Percentiles rank a stretch among this genome's conserved stretches.
These are phyloP conservation scores for Coelastrella sp. DNA, from an alignment of 139 green algal species.

Conservation along the genomic window DNA sequence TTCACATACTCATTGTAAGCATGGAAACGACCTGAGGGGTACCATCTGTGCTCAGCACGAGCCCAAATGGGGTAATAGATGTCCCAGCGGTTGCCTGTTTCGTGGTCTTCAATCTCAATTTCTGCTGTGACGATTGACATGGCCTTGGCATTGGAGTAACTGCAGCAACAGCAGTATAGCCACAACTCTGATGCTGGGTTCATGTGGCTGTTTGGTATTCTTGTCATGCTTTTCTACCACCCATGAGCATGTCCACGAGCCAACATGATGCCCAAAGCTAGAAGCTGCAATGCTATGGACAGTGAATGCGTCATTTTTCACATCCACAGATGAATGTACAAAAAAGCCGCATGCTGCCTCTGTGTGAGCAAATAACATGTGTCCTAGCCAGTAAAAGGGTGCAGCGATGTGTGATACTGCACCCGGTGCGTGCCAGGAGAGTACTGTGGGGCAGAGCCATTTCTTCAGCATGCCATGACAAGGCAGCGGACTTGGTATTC, in stretches of 20 bases:
- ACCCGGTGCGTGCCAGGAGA: neutral
- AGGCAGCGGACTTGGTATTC: constrained; percentile 18
- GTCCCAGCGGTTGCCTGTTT: constrained; percentile 35
- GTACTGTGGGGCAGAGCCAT: constrained; percentile 16
- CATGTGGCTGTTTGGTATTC: too few species aligned
- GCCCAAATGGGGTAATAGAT: constrained; percentile 36
- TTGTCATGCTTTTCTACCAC: too few species aligned
- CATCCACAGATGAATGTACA: too few species aligned
- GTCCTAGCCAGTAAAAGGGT: neutral
- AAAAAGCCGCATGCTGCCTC: too few species aligned
- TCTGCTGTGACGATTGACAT: constrained; percentile 33
- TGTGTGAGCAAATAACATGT: neutral
- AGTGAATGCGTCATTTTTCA: too few species aligned
- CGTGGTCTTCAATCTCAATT: constrained; percentile 33
- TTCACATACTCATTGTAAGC: constrained; percentile 46
- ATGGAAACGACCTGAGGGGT: constrained; percentile 28
- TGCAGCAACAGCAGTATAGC: constrained; percentile 16
- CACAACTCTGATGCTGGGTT: neutral
- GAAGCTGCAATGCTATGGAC: too few species aligned
- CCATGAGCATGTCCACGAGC: too few species aligned
- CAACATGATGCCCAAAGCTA: too few species aligned
- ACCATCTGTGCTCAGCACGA: constrained; percentile 40
- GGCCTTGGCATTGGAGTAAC: constrained; percentile 30
- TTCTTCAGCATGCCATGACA: constrained; percentile 14
- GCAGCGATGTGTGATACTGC: neutral